phyloP scores from a whole-genome alignment of 1,139 yeast species.

The Scheffersomyces quercinus region DNA sequence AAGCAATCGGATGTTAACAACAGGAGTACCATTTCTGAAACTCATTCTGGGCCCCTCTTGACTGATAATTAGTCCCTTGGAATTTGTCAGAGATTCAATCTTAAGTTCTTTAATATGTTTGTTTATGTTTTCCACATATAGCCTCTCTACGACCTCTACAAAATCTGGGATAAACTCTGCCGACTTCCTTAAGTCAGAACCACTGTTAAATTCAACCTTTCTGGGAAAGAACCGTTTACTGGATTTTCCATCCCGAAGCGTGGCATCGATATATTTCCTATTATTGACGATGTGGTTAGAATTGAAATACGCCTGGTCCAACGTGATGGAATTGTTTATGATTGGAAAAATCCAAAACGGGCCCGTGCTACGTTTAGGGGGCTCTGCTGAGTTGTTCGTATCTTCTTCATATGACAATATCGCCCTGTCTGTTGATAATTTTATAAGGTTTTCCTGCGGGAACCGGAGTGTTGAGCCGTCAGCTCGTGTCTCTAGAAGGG shows the following conservation, averaged over 20 bases:
- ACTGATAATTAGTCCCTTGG: too few species aligned
- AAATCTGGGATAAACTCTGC: constrained; percentile 15
- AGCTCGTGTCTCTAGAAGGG: constrained; percentile 19
- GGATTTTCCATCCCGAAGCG: constrained; percentile 8
- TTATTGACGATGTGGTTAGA: constrained; percentile 15
- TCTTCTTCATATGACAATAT: too few species aligned
- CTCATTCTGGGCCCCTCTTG: constrained; percentile 3
- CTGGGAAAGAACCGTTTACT: constrained; percentile 13
- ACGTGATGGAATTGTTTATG: constrained; percentile 6
- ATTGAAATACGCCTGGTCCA: constrained; percentile 6
- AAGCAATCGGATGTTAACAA: constrained; percentile 4
- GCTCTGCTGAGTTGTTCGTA: background rate
- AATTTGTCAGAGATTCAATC: too few species aligned
- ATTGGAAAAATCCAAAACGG: constrained; percentile 11
- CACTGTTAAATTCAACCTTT: constrained; percentile 10
- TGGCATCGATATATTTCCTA: constrained; percentile 9
- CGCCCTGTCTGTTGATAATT: constrained; percentile 15
- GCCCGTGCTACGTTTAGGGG: background rate
- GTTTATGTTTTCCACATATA: constrained; percentile 13
- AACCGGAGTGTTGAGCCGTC: constrained; percentile 19
- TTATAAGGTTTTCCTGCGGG: constrained; percentile 26
- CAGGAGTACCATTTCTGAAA: constrained; percentile 1
- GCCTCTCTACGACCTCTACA: constrained; percentile 9
- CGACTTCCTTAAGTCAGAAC: constrained; percentile 7
- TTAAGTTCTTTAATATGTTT: background rate